Evolutionary conservation across 2,329 filamentous ascomycete genomes (phyloP).

Genomic region (Mollisia scopiformis): DNA sequence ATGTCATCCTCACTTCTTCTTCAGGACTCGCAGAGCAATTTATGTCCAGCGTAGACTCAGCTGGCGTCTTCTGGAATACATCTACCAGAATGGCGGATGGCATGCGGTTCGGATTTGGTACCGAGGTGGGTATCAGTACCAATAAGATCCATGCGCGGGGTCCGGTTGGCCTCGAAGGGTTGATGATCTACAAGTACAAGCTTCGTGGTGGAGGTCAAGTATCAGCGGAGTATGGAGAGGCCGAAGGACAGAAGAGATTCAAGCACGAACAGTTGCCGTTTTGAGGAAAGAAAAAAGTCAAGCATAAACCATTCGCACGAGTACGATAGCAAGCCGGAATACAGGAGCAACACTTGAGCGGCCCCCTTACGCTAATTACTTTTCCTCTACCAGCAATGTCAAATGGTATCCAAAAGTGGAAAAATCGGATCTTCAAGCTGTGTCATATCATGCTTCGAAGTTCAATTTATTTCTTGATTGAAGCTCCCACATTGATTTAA

Average conservation of each 20-base stretch:
- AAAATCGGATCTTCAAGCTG: too few relatives aligned
- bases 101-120: slow-evolving; percentile 96
- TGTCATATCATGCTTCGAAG: too few relatives aligned
- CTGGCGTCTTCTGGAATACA: slow-evolving; percentile 96
- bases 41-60: slow-evolving; percentile 83
- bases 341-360: too few relatives aligned
- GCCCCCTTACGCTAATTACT: too few relatives aligned
- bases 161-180: slow-evolving; percentile 88
- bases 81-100: slow-evolving; percentile 94
- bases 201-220: slow-evolving; percentile 82
- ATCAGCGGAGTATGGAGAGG: slow-evolving; percentile 74
- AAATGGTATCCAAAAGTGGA: too few relatives aligned
- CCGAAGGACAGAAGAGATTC: slow-evolving; percentile 59
- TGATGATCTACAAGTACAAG: slow-evolving; percentile 98
- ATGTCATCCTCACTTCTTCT: slow-evolving; percentile 80
- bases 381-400: too few relatives aligned
- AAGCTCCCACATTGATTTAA: too few relatives aligned
- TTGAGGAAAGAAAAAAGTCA: slow-evolving; percentile 8
- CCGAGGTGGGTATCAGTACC: slow-evolving; percentile 96
- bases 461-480: too few relatives aligned
- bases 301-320: too few relatives aligned
- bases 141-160: slow-evolving; percentile 97
- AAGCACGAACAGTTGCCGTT: slow-evolving; percentile 56
- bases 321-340: too few relatives aligned
- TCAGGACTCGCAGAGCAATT: slow-evolving; percentile 74